phyloP scores from a whole-genome alignment of 495 filamentous ascomycete species.

The Neurospora sp. region DNA sequence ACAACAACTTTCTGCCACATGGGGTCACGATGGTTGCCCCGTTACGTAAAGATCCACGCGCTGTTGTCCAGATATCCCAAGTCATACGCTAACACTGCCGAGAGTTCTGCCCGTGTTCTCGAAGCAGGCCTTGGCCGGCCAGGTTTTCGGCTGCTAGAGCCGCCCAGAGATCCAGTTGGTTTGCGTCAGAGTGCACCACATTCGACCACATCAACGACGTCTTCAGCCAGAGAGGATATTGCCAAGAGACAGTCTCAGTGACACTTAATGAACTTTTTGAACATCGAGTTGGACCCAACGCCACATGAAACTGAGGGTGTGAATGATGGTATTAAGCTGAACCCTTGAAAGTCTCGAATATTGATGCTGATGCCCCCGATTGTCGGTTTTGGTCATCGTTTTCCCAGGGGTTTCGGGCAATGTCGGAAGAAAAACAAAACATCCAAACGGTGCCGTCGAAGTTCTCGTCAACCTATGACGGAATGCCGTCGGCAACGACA shows the following conservation, averaged over 20 bases:
- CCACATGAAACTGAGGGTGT: background rate
- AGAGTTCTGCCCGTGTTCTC: background rate
- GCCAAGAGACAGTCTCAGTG: background rate
- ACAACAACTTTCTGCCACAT: constrained; percentile 1
- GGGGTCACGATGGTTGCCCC: constrained; percentile 10
- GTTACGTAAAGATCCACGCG: constrained; percentile 19
- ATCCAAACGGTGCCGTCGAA: background rate
- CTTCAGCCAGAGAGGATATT: background rate
- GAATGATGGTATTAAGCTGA: background rate
- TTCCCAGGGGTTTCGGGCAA: constrained; percentile 15
- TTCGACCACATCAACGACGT: background rate
- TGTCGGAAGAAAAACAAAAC: constrained; percentile 11
- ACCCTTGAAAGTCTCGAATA: background rate
- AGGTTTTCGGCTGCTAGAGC: background rate
- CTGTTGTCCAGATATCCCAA: background rate
- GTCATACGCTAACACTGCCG: constrained; percentile 5
- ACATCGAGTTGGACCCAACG: background rate
- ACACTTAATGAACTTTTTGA: background rate
- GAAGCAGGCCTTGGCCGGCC: background rate
- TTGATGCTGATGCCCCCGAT: background rate
- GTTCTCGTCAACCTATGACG: constrained; percentile 13
- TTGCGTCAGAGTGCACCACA: background rate
- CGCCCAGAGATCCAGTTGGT: background rate
- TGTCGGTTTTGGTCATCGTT: background rate
- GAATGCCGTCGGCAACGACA: constrained; percentile 14